A percentile compares a stretch with the other conserved stretches of the same genome.
Conservation (phyloP, 148 eudicot species). For the Persicaria maculosa region DNA sequence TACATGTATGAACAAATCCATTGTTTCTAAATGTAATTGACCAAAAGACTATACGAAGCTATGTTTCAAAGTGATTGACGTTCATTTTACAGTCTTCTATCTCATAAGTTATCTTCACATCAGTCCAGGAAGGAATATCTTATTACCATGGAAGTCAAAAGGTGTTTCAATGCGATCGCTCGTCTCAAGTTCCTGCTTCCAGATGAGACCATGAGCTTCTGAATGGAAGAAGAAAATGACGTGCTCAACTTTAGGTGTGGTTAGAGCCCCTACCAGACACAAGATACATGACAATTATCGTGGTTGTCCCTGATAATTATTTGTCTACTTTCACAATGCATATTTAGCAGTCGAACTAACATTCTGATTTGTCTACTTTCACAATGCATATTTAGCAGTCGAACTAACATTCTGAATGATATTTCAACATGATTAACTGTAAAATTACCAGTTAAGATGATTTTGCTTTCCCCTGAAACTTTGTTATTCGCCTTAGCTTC, state of each 20-base stretch:
- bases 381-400: neutral
- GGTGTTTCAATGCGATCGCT: neutral
- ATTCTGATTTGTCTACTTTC: neutral
- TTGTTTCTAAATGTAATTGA: neutral
- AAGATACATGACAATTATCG: neutral
- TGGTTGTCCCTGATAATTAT: no score
- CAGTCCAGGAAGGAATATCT: neutral
- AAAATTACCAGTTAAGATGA: slow-evolving; percentile 44
- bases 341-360: neutral
- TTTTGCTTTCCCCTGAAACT: slow-evolving; percentile 54
- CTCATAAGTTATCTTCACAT: neutral
- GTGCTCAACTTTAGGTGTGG: no score
- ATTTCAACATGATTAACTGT: neutral
- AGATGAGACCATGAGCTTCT: no score
- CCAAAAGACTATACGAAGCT: neutral
- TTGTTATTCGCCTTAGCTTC: slow-evolving; percentile 62
- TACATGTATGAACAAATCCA: neutral
- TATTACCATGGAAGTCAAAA: neutral
- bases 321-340: neutral
- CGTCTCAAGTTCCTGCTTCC: no score
- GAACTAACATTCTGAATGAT: neutral
- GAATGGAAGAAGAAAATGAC: no score
- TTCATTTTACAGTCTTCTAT: neutral
- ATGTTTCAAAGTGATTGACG: no score
- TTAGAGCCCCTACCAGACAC: no score